phyloP scores from a whole-genome alignment of 2,329 filamentous ascomycete genomes.

The Proliferodiscus dingleyae region DNA sequence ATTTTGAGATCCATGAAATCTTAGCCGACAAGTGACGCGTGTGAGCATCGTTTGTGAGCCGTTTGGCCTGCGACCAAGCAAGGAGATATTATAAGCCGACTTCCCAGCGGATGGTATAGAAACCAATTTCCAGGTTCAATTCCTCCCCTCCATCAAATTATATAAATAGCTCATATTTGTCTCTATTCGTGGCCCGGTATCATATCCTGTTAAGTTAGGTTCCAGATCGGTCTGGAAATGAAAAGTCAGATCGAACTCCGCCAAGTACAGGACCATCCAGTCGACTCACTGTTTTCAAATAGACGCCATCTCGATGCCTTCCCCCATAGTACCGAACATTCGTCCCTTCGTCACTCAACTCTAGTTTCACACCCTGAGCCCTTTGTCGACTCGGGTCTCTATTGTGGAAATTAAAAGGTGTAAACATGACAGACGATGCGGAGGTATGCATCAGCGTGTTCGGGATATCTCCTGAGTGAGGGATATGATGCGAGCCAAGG shows the following conservation, averaged over 20 bases:
- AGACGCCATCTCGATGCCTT: background rate
- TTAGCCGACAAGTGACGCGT: no score
- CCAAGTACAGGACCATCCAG: background rate
- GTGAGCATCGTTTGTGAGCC: no score
- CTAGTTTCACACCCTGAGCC: slow-evolving; percentile 7
- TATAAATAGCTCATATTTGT: background rate
- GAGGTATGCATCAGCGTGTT: slow-evolving; percentile 36
- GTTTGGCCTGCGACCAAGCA: no score
- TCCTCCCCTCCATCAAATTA: background rate
- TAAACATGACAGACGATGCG: slow-evolving; percentile 12
- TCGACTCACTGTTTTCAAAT: slow-evolving; percentile 4
- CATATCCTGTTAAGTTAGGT: slow-evolving; percentile 4
- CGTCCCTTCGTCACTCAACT: background rate
- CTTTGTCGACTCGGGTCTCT: slow-evolving; percentile 7
- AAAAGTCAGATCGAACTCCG: background rate
- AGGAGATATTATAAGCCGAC: no score
- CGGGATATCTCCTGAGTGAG: slow-evolving; percentile 48
- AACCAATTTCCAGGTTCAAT: background rate
- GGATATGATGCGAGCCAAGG: slow-evolving; percentile 54
- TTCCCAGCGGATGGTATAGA: no score
- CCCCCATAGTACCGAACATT: slow-evolving; percentile 8
- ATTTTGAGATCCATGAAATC: no score
- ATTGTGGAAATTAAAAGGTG: slow-evolving; percentile 13
- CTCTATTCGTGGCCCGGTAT: background rate
- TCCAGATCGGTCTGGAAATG: slow-evolving; percentile 5